Conservation (phyloP, 495 filamentous ascomycete species). For the Jackrogersella minutella region DNA sequence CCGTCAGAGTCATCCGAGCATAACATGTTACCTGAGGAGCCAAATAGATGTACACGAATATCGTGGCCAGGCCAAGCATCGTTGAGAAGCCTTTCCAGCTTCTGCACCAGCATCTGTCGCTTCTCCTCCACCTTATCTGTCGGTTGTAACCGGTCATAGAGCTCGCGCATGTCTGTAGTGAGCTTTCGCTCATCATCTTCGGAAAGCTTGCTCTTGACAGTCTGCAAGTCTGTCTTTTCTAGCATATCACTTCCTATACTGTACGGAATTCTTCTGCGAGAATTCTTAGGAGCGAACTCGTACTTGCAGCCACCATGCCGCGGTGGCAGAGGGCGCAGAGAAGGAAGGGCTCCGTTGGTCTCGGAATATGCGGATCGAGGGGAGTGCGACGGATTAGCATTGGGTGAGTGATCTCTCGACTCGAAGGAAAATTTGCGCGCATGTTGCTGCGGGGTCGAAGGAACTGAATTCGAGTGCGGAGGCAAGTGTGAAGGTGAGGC, state of each 20-base stretch:
- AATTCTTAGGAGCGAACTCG: slow-evolving; percentile 66
- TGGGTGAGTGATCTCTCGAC: slow-evolving; percentile 87
- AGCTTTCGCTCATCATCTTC: slow-evolving; percentile 80
- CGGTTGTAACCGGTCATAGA: slow-evolving; percentile 87
- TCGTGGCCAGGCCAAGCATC: slow-evolving; percentile 89
- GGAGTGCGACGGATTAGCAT: slow-evolving; percentile 76
- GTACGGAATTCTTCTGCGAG: slow-evolving; percentile 85
- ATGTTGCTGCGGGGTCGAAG: slow-evolving; percentile 92
- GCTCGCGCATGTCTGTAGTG: slow-evolving; percentile 78
- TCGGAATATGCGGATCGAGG: slow-evolving; percentile 92
- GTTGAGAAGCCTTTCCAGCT: slow-evolving; percentile 87
- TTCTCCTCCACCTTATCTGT: slow-evolving; percentile 79
- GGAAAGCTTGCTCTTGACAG: slow-evolving; percentile 69
- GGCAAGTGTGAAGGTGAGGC: slow-evolving; percentile 41
- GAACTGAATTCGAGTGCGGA: slow-evolving; percentile 85
- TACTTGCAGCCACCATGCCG: slow-evolving; percentile 74
- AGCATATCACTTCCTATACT: slow-evolving; percentile 79
- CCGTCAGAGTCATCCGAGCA: slow-evolving; percentile 97
- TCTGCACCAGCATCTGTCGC: slow-evolving; percentile 76
- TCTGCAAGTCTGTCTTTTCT: slow-evolving; percentile 70
- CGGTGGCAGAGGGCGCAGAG: slow-evolving; percentile 63
- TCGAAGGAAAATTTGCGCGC: slow-evolving; percentile 82
- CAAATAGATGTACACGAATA: slow-evolving; percentile 92
- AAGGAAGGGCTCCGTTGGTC: slow-evolving; percentile 74
- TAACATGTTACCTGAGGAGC: slow-evolving; percentile 93